phyloP scores from a whole-genome alignment of 2,329 filamentous ascomycete genomes.

The Capronia epimyces region DNA sequence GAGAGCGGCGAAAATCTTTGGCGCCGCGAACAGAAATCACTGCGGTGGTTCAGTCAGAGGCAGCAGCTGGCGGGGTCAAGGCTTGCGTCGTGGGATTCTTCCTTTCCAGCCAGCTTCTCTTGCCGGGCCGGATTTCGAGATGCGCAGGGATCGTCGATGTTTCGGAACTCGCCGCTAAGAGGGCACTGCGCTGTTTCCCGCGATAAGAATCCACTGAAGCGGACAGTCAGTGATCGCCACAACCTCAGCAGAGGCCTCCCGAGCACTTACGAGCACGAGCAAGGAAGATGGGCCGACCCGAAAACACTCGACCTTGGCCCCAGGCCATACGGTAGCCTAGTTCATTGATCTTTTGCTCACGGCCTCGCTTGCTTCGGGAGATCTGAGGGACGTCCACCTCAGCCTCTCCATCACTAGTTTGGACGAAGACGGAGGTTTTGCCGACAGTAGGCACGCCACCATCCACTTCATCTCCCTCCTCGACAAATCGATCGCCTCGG shows the following conservation, averaged over 20 bases:
- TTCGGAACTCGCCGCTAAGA: slow-evolving; percentile 72
- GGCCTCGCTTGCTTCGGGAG: slow-evolving; percentile 62
- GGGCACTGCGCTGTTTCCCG: slow-evolving; percentile 79
- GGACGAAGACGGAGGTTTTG: slow-evolving; percentile 54
- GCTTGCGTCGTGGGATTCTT: slow-evolving; percentile 31
- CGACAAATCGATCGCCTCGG: slow-evolving; percentile 68
- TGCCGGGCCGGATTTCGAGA: slow-evolving; percentile 83
- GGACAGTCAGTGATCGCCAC: slow-evolving; percentile 13
- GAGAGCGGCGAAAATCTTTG: background rate
- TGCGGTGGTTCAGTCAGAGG: slow-evolving; percentile 11
- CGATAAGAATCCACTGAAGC: slow-evolving; percentile 81
- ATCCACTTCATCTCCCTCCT: slow-evolving; percentile 55
- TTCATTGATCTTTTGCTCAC: slow-evolving; percentile 88
- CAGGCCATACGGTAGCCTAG: slow-evolving; percentile 93
- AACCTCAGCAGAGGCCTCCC: slow-evolving; percentile 8
- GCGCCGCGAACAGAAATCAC: background rate
- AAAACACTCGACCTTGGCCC: slow-evolving; percentile 89
- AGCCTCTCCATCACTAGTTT: slow-evolving; percentile 62
- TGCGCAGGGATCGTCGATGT: slow-evolving; percentile 69
- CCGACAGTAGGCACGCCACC: slow-evolving; percentile 36
- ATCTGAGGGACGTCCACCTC: slow-evolving; percentile 72
- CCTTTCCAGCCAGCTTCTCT: slow-evolving; percentile 65
- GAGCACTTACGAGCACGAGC: slow-evolving; percentile 76
- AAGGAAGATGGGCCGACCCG: slow-evolving; percentile 76
- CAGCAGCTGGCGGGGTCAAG: slow-evolving; percentile 15